A percentile compares a stretch with the other conserved stretches of the same genome.
Evolutionary conservation across 2,329 filamentous ascomycete species (phyloP).

Genomic region (Aspergillus fumigatus): DNA sequence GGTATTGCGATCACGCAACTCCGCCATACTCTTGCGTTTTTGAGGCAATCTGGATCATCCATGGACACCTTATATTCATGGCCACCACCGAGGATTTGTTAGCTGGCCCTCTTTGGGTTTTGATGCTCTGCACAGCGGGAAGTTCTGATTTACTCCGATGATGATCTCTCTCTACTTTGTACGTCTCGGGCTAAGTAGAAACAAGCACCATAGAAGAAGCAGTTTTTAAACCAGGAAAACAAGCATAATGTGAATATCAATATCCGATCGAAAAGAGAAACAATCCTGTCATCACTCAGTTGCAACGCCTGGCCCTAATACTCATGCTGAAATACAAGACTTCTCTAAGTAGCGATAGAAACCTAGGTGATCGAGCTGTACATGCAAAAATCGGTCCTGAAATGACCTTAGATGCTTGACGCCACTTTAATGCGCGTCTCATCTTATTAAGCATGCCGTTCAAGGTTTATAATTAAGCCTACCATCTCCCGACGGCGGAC

Average conservation of each 20-base stretch:
- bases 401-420: background rate
- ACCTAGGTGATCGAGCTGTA: conserved; percentile 8
- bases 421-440: background rate
- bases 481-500: conserved; percentile 31
- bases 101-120: background rate
- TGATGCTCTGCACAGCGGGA: background rate
- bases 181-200: background rate
- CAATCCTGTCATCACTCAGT: background rate
- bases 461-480: conserved; percentile 16
- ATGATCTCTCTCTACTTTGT: background rate
- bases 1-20: background rate
- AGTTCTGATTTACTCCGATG: too few species aligned
- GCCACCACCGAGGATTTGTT: background rate
- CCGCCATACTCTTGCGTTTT: background rate
- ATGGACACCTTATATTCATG: background rate
- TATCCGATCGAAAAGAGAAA: background rate
- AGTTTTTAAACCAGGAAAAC: background rate
- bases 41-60: background rate
- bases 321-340: conserved; percentile 8
- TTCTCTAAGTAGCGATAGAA: background rate
- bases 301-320: conserved; percentile 7
- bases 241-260: background rate
- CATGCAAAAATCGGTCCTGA: conserved; percentile 6
- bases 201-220: background rate
- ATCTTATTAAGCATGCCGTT: background rate